Percentiles rank a stretch among this genome's conserved stretches.
Conservation (phyloP, 2,329 filamentous ascomycete genomes). For the Aspergillus awamori region DNA sequence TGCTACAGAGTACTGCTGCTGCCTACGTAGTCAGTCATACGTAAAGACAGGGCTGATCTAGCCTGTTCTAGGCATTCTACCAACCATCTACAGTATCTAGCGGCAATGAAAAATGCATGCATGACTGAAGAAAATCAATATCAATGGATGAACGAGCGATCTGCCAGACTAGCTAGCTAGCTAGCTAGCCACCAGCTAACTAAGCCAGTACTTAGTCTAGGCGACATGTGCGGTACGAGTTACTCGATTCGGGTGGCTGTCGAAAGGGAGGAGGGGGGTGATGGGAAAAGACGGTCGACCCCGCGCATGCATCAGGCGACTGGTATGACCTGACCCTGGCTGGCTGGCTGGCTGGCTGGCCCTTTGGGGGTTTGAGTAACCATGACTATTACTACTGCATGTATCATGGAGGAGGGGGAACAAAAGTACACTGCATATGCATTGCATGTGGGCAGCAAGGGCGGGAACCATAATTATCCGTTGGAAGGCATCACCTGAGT, state of each 20-base stretch:
- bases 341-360: no score
- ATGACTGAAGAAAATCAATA: no score
- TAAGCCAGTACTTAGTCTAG: no score
- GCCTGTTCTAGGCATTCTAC: no score
- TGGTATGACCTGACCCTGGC: neutral
- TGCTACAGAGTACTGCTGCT: neutral
- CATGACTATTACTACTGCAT: no score
- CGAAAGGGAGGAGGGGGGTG: no score
- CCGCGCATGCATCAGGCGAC: constrained; percentile 1
- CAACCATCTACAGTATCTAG: no score
- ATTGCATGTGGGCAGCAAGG: constrained; percentile 2
- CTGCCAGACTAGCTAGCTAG: no score
- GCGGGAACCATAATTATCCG: constrained; percentile 3
- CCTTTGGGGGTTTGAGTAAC: neutral
- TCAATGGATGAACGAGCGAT: no score
- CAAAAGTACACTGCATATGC: constrained; percentile 7
- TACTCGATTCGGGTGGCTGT: neutral
- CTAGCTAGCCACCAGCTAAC: no score
- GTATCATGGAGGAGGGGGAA: neutral
- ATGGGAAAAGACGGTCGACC: no score
- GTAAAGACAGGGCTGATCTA: neutral
- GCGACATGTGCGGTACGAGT: neutral
- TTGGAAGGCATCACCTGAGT: neutral
- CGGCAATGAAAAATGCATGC: no score
- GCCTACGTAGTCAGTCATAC: neutral